Evolutionary conservation across 2,329 filamentous ascomycete species (phyloP), one percentile per base, ranked within the genome.

Genomic region (Alternaria hordeiaustralica): DNA sequence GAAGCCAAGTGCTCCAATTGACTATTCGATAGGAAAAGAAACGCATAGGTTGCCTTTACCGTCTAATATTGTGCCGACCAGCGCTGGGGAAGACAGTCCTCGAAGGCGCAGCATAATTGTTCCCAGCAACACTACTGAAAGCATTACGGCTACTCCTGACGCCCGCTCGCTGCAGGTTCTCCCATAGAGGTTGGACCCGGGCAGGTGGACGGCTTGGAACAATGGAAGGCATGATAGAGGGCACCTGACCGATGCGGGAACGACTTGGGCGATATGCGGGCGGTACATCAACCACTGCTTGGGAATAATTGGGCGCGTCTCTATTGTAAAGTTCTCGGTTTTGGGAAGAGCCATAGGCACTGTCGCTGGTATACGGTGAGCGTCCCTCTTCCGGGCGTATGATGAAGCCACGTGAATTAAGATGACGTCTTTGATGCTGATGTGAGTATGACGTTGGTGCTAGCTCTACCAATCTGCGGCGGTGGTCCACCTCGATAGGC

Each of bases 91-190:
- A 65, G 5, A 54, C 18, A 15, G 55, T 56, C n/a, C 63, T 65
- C 5, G 60, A 30, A 11, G 68, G 56, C 9, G 41, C 55, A 25
- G 49, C 43, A 43, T 54, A 53, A 9, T 13, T 47, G 47, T 59
- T 55, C 15, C 59, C 44, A 5, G 45, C 28, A 9, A 45, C 47
- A 8, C 53, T 59, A 3, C 25, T 25, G 25, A 61, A 61, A 9
- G 43, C 57, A 8, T 62, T 61, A 13, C 62, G 69, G 60, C 75
- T 74, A 63, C 72, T 76, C 10, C 73, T 67, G 1, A 75, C 69
- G 23, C 75, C 75, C 20, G 65, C 44, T n/a, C 57, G 65, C 45
- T 71, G 63, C 47, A 74, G 20, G 11, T 46, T 60, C 8, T 71
- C 62, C 65, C 64, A 70, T 36, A 73, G 66, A 18, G 64, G 49